phyloP scores from a whole-genome alignment of 1,284 basidiomycete genomes.

The Ustilago loliicola region DNA sequence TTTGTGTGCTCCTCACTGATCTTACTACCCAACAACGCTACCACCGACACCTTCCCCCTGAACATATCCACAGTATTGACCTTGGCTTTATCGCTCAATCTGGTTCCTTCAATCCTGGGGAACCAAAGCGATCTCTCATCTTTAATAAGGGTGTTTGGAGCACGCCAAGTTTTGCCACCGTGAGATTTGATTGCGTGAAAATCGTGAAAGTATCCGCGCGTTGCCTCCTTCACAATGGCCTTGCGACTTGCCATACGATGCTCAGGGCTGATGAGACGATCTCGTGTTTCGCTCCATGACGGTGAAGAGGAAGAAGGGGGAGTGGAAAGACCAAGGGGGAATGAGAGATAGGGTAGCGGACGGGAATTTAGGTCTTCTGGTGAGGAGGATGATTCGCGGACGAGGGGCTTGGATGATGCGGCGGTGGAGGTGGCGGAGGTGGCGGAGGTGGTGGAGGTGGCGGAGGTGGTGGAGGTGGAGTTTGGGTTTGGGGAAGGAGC shows the following conservation, averaged over 20 bases:
- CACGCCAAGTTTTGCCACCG: constrained; percentile 96
- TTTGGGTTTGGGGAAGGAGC: not conserved
- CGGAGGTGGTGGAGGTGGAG: not conserved
- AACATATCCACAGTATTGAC: constrained; percentile 85
- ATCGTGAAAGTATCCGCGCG: constrained; percentile 91
- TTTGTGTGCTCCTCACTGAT: constrained; percentile 86
- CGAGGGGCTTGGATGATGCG: constrained; percentile 25
- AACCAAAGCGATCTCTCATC: constrained; percentile 79
- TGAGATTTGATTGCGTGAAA: constrained; percentile 83
- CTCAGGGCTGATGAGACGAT: constrained; percentile 78
- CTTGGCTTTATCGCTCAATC: constrained; percentile 75
- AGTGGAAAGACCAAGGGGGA: constrained; percentile 80
- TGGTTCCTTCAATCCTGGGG: constrained; percentile 85
- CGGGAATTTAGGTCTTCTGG: constrained; percentile 48
- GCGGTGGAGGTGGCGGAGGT: not conserved
- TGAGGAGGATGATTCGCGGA: constrained; percentile 25
- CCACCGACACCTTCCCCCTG: constrained; percentile 80
- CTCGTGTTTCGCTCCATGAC: constrained; percentile 78
- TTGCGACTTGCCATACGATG: constrained; percentile 51
- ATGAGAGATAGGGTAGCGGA: constrained; percentile 76
- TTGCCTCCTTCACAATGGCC: constrained; percentile 80
- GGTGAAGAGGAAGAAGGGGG: constrained; percentile 76
- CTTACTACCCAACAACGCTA: constrained; percentile 84
- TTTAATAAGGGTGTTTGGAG: constrained; percentile 84
- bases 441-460: not conserved